Base-by-base conservation (phyloP, 1,284 basidiomycete species). In the Cutaneotrichosporon arboriforme region DNA sequence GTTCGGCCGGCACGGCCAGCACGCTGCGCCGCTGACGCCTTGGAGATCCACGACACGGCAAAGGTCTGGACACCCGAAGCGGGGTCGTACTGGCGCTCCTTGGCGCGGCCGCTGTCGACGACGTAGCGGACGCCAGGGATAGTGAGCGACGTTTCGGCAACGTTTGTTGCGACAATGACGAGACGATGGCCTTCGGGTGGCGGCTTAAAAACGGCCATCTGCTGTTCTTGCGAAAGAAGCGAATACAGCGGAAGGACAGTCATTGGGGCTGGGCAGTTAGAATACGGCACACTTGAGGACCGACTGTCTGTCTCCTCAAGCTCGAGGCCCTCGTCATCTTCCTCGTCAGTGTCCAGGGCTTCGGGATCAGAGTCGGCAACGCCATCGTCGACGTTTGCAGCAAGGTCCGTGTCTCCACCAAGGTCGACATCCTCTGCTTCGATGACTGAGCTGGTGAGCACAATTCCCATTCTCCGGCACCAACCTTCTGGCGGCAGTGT, bases 51-150 rank as follows among this genome's bases (percentile, higher is more conserved):
- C 47, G 79, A 78, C 20, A 88, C 80, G 58, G 83, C 80, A 77
- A 86, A 88, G 5, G 81, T 80, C 70, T 87, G 85, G 20, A 87
- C 82, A 13, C 84, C 84, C 45, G 79, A 81, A 4, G 73, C 64
- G 3, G 78, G 64, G 64, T 87, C 84, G 71, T 82, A 85, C 49
- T 80, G 78, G 44, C 84, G 74, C 78, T 98, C 94, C 76, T 88
- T 88, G 4, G 84, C 82, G 36, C 85, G 79, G n/a, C 86, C 86
- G 46, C 81, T 82, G 65, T 88, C 86, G 18, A 88, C 80, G 14
- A 88, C 86, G 65, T 88, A 88, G 22, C 81, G 80, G 60, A 88
- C 86, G 21, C 82, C 82, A 20, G 86, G 85, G 57, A 88, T 88
- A 0, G 86, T 88, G 38, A 88, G 77, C 4, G 86, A 87, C 0